Evolutionary conservation across 768 basidiomycete genomes (phyloP), one percentile per base, ranked within the genome.

Genomic region (Cubamyces lactineus): DNA sequence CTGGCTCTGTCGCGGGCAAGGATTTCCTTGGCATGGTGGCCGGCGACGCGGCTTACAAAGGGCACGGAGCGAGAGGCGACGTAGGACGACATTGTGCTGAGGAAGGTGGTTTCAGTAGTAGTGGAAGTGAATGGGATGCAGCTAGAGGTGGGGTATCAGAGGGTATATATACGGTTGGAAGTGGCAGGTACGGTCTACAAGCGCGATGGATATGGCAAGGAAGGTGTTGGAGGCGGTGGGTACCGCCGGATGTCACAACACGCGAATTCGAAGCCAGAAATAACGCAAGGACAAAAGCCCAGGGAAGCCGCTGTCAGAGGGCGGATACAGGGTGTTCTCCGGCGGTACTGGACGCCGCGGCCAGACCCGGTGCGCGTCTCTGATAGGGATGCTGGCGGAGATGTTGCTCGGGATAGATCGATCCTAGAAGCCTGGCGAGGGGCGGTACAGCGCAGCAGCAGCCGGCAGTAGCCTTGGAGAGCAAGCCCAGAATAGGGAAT

Each of bases 1-100:
- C 86, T 81, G 47, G 78, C 77, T 62, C 76, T 74, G 71, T 87
- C 85, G 69, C 80, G 80, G 28, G 81, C 77, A 48, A 86, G 72
- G 64, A 86, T 75, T 38, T 82, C 77, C 67, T 72, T 77, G 17
- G 78, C 82, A 46, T 79, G 78, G n/a, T 73, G 62, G 51, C 56
- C 59, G 63, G 67, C 57, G 67, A 86, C 55, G 64, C 78, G 78
- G 41, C 82, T 75, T 23, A 76, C 69, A 72, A 86, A 83, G 28
- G 80, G 82, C 48, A 84, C 54, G 6, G 78, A 72, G 48, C 71
- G 74, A 63, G 57, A 58, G 40, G 62, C 54, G 51, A 65, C 59
- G 43, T 78, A 67, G 66, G 67, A 71, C 45, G 81, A 74, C 79
- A 82, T 81, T 46, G 30, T 69, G 62, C 58, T 48, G 28, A 30